Base-by-base conservation (phyloP, 2,329 filamentous ascomycete species). In the Teratosphaeria destructans region DNA sequence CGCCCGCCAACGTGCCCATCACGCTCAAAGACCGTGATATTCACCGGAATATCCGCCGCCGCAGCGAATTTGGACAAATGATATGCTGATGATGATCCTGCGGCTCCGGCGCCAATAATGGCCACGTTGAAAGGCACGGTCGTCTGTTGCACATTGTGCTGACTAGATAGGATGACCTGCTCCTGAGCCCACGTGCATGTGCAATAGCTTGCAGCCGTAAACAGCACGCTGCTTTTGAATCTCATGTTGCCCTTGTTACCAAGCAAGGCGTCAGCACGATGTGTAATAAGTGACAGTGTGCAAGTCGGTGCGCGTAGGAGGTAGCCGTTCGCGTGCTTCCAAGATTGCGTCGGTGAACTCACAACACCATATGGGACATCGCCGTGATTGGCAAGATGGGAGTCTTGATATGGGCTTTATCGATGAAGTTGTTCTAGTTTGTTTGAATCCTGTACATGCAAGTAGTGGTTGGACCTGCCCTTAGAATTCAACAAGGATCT, bases 1-100 rank as follows among this genome's bases (percentile, higher is more conserved):
- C 94, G 88, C 8, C 94, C 94, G 34, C 94, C 94, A 52, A 97
- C 81, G 65, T 85, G 89, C 35, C 78, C 73, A 16, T 84, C 85
- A 66, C 86, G 87, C 70, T 99, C 94, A 72, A 93, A 96, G 32
- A 99, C 79, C 26, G 91, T 95, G 67, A 97, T 87, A 65, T 95
- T 88, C 60, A 93, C 71, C 1, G 80, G 76, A 19, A 88, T 73
- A n/a, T 80, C 72, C 27, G 77, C 78, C 60, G 82, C 75, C 3
- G 82, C 75, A 26, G 89, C 87, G 72, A 86, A 92, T 68, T 87
- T 83, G 47, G 81, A 81, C 54, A 99, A 79, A 69, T 93, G 85
- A 73, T 94, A 96, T 0, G 94, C 92, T 2, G 91, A 79, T 1
- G 92, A 95, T 4, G 94, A 85, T 34, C 94, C 94, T 34, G 85